These are phyloP conservation scores for Centrapalus pauciflorus DNA, from an alignment of 129 eudicot species.

Conservation along the genomic window DNA sequence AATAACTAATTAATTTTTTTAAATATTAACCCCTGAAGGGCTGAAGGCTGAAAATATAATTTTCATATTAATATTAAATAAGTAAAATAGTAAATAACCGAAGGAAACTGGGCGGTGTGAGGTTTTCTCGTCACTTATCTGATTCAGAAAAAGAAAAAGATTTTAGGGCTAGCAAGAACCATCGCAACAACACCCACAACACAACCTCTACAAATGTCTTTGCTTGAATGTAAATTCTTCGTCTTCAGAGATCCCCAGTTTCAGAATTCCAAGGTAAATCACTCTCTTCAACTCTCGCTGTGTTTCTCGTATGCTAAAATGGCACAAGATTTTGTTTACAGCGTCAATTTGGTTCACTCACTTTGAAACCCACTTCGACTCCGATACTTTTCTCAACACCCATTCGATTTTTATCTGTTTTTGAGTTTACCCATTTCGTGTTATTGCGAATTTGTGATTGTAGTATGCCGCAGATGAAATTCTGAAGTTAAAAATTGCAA, in stretches of 20 bases:
- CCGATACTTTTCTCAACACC: neutral
- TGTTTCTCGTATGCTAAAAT: neutral
- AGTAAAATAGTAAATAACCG: too few relatives aligned
- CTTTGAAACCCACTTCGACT: constrained; percentile 12
- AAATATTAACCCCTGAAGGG: too few relatives aligned
- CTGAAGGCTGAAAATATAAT: too few relatives aligned
- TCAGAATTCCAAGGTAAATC: constrained; percentile 21
- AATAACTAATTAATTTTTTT: too few relatives aligned
- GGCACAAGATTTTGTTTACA: neutral
- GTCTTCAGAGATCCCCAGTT: neutral
- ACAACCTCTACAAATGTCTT: neutral
- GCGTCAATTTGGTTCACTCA: neutral
- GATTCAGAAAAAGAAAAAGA: constrained; percentile 1
- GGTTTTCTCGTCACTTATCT: constrained; percentile 27
- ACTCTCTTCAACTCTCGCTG: neutral
- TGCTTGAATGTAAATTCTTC: constrained; percentile 12
- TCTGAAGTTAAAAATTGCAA: neutral
- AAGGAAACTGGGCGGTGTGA: constrained; percentile 10
- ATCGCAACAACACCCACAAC: constrained; percentile 3
- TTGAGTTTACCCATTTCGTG: constrained; percentile 4
- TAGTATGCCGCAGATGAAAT: neutral
- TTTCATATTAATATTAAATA: too few relatives aligned
- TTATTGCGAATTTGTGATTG: constrained; percentile 3
- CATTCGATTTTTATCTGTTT: neutral
- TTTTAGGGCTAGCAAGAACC: constrained; percentile 36